Evolutionary conservation across 1,139 yeast genomes (phyloP), one percentile per base, ranked within the genome.

Genomic region (Suhomyces yuchorum): DNA sequence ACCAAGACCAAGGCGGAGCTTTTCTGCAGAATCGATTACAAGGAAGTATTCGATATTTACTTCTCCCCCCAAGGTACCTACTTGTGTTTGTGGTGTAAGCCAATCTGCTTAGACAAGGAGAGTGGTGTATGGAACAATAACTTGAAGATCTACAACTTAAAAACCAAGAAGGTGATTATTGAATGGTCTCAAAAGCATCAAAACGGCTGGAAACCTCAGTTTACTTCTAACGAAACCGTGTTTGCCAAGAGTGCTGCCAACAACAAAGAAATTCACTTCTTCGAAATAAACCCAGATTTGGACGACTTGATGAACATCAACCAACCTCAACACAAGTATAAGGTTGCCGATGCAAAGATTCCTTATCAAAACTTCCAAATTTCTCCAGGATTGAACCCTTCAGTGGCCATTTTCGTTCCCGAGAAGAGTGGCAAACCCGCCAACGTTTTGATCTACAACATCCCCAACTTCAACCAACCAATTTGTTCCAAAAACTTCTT

Each of bases 321-420:
- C 55, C 81, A 80, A 52, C 87, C 91, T 14, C 73, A 79, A 62
- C 78, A 85, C 57, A 81, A 80, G 56, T 79, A 85, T 55, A 80
- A 81, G 56, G 73, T 82, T 38, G 87, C 86, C 46, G 85, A 84
- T 52, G 73, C 82, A 47, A 73, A 79, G 51, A 61, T 61, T 22
- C 76, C 81, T 58, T 81, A 82, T 69, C 70, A 80, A 73, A 58
- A 78, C 69, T 77, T 79, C 76, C 65, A 69, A 51, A 71, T 92
- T 40, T 85, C 96, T 30, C 97, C 97, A 1, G 97, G 98, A 41
- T 84, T 82, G 61, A 89, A 88, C 65, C 95, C 97, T 48, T 82
- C 96, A n/a, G 81, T 93, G 56, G 97, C 97, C 22, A 84, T 93
- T 30, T 95, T 93, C 63, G 81, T 88, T 33, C 96, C 97, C 8